Evolutionary conservation across 768 basidiomycete genomes (phyloP).

Genomic region (Leccinum barrowsii): DNA sequence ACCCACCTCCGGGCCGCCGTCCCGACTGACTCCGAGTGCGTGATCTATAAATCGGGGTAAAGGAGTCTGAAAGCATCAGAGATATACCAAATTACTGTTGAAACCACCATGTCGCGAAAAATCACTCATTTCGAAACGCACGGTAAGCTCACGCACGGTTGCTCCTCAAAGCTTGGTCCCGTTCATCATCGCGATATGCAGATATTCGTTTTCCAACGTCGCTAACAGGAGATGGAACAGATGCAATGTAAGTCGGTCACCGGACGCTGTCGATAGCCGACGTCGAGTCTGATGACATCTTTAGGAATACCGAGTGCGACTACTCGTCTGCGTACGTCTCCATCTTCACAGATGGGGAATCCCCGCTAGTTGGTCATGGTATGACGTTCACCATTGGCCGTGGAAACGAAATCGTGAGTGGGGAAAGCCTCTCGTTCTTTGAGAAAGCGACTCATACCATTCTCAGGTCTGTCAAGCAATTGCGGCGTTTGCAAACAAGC

Average conservation of each 20-base stretch:
- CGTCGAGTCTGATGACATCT: neutral
- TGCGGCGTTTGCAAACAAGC: slow-evolving; percentile 70
- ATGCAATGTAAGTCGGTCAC: slow-evolving; percentile 68
- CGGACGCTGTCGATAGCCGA: neutral
- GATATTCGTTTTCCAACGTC: slow-evolving; percentile 94
- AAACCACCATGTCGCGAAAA: slow-evolving; percentile 29
- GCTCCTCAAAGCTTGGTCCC: neutral
- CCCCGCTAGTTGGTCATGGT: slow-evolving; percentile 77
- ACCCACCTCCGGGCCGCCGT: slow-evolving; percentile 10
- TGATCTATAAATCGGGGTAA: slow-evolving; percentile 1
- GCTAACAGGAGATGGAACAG: slow-evolving; percentile 85
- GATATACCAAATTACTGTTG: neutral
- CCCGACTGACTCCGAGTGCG: slow-evolving; percentile 4
- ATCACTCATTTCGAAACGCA: slow-evolving; percentile 59
- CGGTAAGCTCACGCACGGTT: slow-evolving; percentile 36
- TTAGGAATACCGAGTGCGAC: slow-evolving; percentile 92
- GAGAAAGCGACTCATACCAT: slow-evolving; percentile 1
- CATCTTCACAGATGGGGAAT: slow-evolving; percentile 61
- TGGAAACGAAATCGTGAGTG: slow-evolving; percentile 84
- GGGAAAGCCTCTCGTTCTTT: neutral
- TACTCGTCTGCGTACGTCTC: slow-evolving; percentile 92
- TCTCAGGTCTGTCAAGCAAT: slow-evolving; percentile 78
- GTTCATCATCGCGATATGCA: slow-evolving; percentile 26
- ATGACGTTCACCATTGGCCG: slow-evolving; percentile 96
- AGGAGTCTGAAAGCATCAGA: neutral